These are phyloP conservation scores for Dioscorea dumetorum DNA, from an alignment of 106 monocot genomes.

Conservation along the genomic window DNA sequence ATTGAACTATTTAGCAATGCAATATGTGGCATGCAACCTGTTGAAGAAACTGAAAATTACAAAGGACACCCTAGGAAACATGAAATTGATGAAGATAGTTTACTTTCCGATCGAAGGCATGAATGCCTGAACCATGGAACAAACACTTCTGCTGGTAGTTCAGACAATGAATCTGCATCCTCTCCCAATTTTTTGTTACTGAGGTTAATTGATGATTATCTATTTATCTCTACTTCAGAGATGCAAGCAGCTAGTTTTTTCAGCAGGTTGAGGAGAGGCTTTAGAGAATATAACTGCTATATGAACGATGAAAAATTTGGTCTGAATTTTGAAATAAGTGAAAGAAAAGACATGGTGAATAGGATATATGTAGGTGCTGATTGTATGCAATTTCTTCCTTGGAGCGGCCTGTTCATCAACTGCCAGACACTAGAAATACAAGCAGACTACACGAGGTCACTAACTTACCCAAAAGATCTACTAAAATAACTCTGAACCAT, in stretches of 20 bases:
- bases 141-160: not conserved
- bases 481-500: too few relatives aligned
- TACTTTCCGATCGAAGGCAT: not conserved
- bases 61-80: not conserved
- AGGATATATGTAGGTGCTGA: constrained; percentile 48
- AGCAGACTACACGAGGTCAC: constrained; percentile 93
- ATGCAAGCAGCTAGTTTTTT: constrained; percentile 51
- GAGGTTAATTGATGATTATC: constrained; percentile 82
- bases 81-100: not conserved
- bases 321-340: constrained; percentile 50
- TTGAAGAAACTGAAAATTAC: not conserved
- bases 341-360: constrained; percentile 7
- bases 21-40: not conserved
- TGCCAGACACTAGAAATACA: constrained; percentile 75
- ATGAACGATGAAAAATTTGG: constrained; percentile 82
- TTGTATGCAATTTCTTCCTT: constrained; percentile 78
- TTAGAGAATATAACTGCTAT: constrained; percentile 70
- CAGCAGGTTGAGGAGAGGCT: constrained; percentile 62
- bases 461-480: too few relatives aligned
- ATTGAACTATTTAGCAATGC: not conserved
- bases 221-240: constrained; percentile 80
- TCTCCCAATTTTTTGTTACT: constrained; percentile 34
- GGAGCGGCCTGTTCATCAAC: constrained; percentile 91
- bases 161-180: not conserved
- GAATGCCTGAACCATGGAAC: not conserved